These are phyloP conservation scores for Avena eriantha DNA, from an alignment of 176 grass and related monocot genomes.

Conservation along the genomic window DNA sequence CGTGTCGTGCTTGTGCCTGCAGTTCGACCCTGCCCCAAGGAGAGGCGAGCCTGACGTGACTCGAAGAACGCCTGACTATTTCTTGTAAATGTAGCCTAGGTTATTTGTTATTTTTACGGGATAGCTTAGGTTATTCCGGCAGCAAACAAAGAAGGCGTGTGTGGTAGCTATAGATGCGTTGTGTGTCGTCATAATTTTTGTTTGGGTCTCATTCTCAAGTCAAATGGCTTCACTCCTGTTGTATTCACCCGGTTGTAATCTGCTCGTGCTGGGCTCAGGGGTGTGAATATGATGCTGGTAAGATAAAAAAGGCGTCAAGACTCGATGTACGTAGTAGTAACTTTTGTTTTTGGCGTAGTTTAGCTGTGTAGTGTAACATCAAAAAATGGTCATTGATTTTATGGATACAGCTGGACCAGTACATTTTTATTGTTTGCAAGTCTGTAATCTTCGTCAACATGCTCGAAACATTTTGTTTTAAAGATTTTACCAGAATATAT, in stretches of 20 bases:
- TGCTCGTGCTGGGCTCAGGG: neutral
- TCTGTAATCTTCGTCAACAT: neutral
- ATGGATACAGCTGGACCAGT: neutral
- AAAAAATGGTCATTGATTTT: neutral
- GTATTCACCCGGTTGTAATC: slow-evolving; percentile 2
- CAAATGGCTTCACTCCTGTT: neutral
- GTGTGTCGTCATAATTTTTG: slow-evolving; percentile 28
- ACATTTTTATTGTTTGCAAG: neutral
- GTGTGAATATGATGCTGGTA: neutral
- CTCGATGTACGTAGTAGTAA: neutral
- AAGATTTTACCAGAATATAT: too few relatives aligned
- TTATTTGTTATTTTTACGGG: neutral
- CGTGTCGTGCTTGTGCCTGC: neutral
- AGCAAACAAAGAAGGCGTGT: slow-evolving; percentile 16
- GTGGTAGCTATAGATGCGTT: slow-evolving; percentile 15
- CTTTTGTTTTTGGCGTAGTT: neutral
- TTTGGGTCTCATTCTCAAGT: neutral
- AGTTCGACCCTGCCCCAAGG: slow-evolving; percentile 24
- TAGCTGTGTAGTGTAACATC: slow-evolving; percentile 24
- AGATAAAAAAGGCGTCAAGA: neutral
- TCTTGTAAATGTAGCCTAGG: slow-evolving; percentile 34
- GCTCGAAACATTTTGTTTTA: neutral
- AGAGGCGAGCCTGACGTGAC: slow-evolving; percentile 33
- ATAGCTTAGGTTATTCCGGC: neutral
- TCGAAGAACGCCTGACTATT: slow-evolving; percentile 25